Percentiles rank a stretch among this genome's conserved stretches.
These are phyloP conservation scores for Kregervanrija pseudodelftensis DNA, from an alignment of 805 yeast genomes.

Conservation along the genomic window DNA sequence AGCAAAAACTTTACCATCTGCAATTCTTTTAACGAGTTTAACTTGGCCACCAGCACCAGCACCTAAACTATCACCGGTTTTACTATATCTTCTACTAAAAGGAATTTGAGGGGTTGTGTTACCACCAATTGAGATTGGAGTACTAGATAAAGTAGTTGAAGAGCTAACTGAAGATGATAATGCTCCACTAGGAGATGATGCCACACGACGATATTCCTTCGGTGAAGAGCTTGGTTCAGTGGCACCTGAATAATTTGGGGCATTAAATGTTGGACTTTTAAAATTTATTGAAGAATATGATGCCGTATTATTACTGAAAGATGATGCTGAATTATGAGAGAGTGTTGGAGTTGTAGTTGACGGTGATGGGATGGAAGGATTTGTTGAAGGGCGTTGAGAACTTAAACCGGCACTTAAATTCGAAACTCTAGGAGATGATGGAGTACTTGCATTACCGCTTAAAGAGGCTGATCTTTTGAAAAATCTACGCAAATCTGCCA, in stretches of 20 bases:
- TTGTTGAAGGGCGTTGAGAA: constrained; percentile 17
- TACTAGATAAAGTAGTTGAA: constrained; percentile 1
- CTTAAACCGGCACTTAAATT: constrained; percentile 30
- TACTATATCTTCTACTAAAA: constrained; percentile 68
- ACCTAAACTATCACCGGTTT: constrained; percentile 80
- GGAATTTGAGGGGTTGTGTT: constrained; percentile 44
- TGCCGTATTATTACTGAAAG: constrained; percentile 1
- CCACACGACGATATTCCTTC: constrained; percentile 8
- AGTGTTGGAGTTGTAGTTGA: constrained; percentile 11
- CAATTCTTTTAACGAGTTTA: constrained; percentile 56
- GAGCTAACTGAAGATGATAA: constrained; percentile 12
- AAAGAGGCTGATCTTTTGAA: constrained; percentile 41
- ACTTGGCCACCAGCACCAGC: constrained; percentile 96
- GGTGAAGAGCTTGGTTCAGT: constrained; percentile 7
- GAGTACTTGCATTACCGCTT: constrained; percentile 11
- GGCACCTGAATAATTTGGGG: constrained; percentile 7
- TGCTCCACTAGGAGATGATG: constrained; percentile 6
- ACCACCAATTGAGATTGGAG: constrained; percentile 29
- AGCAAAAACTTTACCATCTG: constrained; percentile 73
- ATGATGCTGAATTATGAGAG: constrained; percentile 8
- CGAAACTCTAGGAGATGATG: constrained; percentile 25
- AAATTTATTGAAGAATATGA: constrained; percentile 9
- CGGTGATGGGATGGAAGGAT: constrained; percentile 10
- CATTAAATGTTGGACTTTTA: constrained; percentile 1
- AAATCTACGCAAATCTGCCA: constrained; percentile 71